Conservation (phyloP, 805 yeast species). For the Yamadazyma sp. region DNA sequence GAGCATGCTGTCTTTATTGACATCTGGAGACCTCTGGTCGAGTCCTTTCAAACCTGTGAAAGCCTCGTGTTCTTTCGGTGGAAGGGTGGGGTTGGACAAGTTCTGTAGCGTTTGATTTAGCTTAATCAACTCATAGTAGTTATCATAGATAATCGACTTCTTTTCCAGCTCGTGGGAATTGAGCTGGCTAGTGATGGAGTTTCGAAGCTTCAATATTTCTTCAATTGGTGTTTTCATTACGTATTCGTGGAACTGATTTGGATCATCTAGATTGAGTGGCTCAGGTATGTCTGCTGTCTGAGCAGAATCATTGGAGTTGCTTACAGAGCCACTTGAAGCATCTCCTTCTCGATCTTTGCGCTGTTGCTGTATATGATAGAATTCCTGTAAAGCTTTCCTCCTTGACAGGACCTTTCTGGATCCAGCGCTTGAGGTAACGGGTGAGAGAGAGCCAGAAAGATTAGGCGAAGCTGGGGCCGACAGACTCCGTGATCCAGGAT, state of each 20-base stretch:
- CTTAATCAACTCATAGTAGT: slow-evolving; percentile 70
- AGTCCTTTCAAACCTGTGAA: slow-evolving; percentile 10
- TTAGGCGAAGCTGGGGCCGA: neutral
- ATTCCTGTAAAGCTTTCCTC: slow-evolving; percentile 43
- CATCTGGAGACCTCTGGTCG: slow-evolving; percentile 5
- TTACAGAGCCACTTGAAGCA: too few relatives aligned
- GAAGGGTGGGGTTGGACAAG: slow-evolving; percentile 17
- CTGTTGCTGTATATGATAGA: slow-evolving; percentile 30
- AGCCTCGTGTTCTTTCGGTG: slow-evolving; percentile 7
- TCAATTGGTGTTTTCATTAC: slow-evolving; percentile 25
- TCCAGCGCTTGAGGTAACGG: slow-evolving; percentile 7
- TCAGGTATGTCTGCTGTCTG: neutral
- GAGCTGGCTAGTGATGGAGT: slow-evolving; percentile 42
- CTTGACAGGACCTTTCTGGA: slow-evolving; percentile 37
- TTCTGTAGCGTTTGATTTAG: slow-evolving; percentile 53
- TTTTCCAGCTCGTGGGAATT: slow-evolving; percentile 58
- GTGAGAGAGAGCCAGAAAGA: slow-evolving; percentile 3
- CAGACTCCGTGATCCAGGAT: too few relatives aligned
- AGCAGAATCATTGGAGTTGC: too few relatives aligned
- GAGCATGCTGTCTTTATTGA: slow-evolving; percentile 22
- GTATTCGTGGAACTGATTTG: slow-evolving; percentile 20
- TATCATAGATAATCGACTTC: slow-evolving; percentile 71
- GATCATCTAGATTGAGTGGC: slow-evolving; percentile 18
- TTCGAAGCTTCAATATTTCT: slow-evolving; percentile 32
- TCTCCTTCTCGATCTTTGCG: slow-evolving; percentile 15